These are phyloP conservation scores for Lepidium sativum DNA, from an alignment of 345 rosid genomes.

Conservation along the genomic window DNA sequence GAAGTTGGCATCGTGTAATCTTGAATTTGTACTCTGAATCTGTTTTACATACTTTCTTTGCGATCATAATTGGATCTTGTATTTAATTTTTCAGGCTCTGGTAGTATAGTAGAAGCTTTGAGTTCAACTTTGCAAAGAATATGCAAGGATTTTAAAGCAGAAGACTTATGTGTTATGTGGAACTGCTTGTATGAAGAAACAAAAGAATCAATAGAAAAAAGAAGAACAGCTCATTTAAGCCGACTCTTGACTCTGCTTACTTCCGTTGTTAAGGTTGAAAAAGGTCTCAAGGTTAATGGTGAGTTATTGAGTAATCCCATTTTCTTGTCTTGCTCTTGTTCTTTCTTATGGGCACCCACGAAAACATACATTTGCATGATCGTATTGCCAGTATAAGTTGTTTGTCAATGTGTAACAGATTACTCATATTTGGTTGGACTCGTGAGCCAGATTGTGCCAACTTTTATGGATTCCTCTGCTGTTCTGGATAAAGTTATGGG, in stretches of 20 bases:
- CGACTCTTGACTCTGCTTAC: slow-evolving; percentile 43
- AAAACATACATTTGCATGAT: neutral
- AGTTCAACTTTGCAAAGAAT: slow-evolving; percentile 42
- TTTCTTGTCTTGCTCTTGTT: slow-evolving; percentile 22
- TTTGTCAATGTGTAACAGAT: slow-evolving; percentile 40
- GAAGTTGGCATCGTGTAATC: too few species aligned
- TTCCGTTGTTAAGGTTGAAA: slow-evolving; percentile 34
- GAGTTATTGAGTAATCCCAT: slow-evolving; percentile 16
- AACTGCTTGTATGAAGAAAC: slow-evolving; percentile 44
- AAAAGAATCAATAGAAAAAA: slow-evolving; percentile 18
- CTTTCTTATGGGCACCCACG: neutral
- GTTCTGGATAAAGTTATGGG: slow-evolving; percentile 44
- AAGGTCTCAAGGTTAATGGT: slow-evolving; percentile 43
- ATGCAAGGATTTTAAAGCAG: slow-evolving; percentile 38
- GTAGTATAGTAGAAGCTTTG: slow-evolving; percentile 41
- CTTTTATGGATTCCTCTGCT: slow-evolving; percentile 31
- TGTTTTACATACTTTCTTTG: neutral
- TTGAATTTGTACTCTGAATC: neutral
- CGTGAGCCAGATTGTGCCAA: slow-evolving; percentile 30
- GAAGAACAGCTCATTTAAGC: slow-evolving; percentile 29
- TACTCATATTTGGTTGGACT: slow-evolving; percentile 38
- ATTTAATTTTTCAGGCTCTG: neutral
- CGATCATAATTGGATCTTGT: neutral
- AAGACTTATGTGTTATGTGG: slow-evolving; percentile 47
- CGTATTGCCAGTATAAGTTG: neutral